phyloP scores from a whole-genome alignment of 2,329 filamentous ascomycete species.

The Cytospora schulzeri region DNA sequence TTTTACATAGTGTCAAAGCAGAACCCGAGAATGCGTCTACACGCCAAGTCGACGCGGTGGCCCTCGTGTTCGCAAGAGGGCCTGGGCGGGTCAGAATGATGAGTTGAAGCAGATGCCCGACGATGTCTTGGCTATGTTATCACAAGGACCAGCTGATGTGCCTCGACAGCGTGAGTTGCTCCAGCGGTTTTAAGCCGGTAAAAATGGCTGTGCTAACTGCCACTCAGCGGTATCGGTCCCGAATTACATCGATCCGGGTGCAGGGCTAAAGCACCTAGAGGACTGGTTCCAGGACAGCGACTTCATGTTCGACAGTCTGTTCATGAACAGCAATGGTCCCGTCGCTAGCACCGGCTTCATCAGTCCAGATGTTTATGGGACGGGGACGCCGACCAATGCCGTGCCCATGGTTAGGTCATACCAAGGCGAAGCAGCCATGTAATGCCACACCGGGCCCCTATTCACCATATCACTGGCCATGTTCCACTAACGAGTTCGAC shows the following conservation, averaged over 20 bases:
- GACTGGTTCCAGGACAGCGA: constrained; percentile 51
- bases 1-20: constrained; percentile 40
- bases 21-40: constrained; percentile 46
- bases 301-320: constrained; percentile 50
- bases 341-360: constrained; percentile 9
- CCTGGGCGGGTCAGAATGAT: constrained; percentile 32
- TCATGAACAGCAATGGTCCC: constrained; percentile 32
- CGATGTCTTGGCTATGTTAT: constrained; percentile 28
- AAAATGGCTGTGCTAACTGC: constrained; percentile 6
- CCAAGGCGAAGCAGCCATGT: constrained; percentile 45
- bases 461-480: neutral
- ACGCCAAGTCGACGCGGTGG: constrained; percentile 47
- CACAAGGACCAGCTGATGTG: constrained; percentile 36
- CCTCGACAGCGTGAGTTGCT: constrained; percentile 37
- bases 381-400: constrained; percentile 5
- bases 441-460: constrained; percentile 28
- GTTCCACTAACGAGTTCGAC: neutral
- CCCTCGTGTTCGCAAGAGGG: constrained; percentile 46
- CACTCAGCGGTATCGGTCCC: constrained; percentile 40
- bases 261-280: constrained; percentile 49
- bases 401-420: constrained; percentile 46
- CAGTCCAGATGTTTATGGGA: constrained; percentile 10
- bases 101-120: constrained; percentile 31
- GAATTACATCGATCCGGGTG: constrained; percentile 49
- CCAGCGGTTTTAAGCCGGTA: neutral